Evolutionary conservation across 495 filamentous ascomycete genomes (phyloP).

Genomic region (Aspergillus conjunctus): DNA sequence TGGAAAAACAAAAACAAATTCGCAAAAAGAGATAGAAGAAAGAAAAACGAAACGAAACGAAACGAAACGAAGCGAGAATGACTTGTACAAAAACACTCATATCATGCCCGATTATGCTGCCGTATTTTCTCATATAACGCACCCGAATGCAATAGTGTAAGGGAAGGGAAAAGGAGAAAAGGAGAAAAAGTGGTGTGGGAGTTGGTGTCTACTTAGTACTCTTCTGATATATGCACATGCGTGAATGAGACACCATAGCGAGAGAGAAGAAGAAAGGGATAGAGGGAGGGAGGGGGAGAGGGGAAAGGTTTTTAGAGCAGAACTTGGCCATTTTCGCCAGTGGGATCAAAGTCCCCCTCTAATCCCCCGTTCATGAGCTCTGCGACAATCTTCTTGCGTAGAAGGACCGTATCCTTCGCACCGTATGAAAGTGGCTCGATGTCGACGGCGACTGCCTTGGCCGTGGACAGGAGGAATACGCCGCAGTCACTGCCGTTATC

Average conservation of each 20-base stretch:
- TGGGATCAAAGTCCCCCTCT: slow-evolving; percentile 44
- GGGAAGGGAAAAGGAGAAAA: not conserved
- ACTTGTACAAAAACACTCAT: not conserved
- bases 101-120: not conserved
- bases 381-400: slow-evolving; percentile 67
- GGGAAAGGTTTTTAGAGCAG: slow-evolving; percentile 24
- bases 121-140: slow-evolving; percentile 6
- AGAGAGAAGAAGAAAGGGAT: too few relatives aligned
- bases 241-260: not conserved
- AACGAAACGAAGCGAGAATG: not conserved
- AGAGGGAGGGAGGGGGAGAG: too few relatives aligned
- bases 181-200: not conserved
- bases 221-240: not conserved
- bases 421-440: slow-evolving; percentile 62
- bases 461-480: slow-evolving; percentile 75
- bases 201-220: not conserved
- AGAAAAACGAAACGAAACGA: slow-evolving; percentile 10
- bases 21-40: too few relatives aligned
- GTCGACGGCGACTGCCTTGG: slow-evolving; percentile 66
- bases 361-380: slow-evolving; percentile 71
- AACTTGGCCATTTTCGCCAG: slow-evolving; percentile 20
- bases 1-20: not conserved
- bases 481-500: slow-evolving; percentile 78
- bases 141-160: slow-evolving; percentile 12
- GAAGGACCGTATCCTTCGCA: slow-evolving; percentile 55